Conservation (phyloP, 306 rosid genomes). For the Quercus agrifolia region DNA sequence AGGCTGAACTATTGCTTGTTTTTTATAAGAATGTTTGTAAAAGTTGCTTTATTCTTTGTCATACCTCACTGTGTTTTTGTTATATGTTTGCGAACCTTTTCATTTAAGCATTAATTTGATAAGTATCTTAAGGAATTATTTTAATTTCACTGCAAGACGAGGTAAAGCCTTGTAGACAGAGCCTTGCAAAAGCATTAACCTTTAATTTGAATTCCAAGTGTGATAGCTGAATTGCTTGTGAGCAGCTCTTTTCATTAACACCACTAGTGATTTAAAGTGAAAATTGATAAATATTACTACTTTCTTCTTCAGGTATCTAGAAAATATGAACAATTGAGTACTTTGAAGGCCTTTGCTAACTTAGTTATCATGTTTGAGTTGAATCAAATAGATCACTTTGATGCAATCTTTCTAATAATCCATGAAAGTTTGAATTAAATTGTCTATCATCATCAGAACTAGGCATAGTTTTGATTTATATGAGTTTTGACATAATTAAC, state of each 20-base stretch:
- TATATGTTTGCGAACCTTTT: neutral
- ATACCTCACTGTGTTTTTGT: no score
- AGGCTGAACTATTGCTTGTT: neutral
- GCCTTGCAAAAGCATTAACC: neutral
- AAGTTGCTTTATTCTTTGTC: neutral
- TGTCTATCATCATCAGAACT: neutral
- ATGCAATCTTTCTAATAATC: conserved; percentile 5
- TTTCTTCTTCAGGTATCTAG: neutral
- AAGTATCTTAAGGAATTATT: neutral
- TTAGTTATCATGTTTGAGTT: neutral
- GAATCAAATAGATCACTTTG: neutral
- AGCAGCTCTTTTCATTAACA: conserved; percentile 10
- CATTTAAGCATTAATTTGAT: neutral
- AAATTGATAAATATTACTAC: neutral
- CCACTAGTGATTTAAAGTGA: conserved; percentile 8
- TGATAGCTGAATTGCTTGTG: neutral
- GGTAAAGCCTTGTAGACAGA: neutral
- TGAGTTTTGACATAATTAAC: neutral
- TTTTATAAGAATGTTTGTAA: neutral
- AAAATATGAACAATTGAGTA: conserved; percentile 10
- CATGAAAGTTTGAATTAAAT: neutral
- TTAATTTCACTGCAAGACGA: neutral
- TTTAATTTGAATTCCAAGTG: neutral
- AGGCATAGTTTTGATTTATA: neutral
- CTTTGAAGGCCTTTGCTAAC: conserved; percentile 15